Base-by-base conservation (phyloP, 1,284 basidiomycete species). In the Anthracocystis setariae region DNA sequence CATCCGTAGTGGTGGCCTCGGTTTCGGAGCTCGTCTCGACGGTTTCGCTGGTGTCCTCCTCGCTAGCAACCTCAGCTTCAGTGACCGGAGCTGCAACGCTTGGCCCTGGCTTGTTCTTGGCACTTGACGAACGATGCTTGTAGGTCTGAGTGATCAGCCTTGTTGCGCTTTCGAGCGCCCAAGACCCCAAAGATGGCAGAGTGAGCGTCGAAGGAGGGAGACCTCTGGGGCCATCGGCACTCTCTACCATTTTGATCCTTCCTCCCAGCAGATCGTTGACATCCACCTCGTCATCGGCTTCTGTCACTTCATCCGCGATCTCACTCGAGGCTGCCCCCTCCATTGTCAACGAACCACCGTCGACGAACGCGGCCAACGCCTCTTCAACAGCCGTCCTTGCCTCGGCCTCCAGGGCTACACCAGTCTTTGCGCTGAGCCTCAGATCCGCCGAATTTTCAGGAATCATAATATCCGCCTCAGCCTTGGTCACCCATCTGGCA, bases 391-490 rank as follows among this genome's bases (percentile, higher is more conserved):
- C 58, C 42, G 53, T 40, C 8, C 43, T 40, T 7, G 23, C 39
- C 5, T 52, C 57, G 1, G 5, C 42, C 3, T 55, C 46, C 3
- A 67, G 9, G 9, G 29, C 23, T 0, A 23, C 18, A 2, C 24
- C 0, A 0, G 37, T 42, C 18, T 46, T 67, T 10, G 64, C 54
- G 46, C 45, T 42, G 8, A 67, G 54, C 33, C 64, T 44, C 40
- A 67, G 18, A 67, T 67, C 64, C 12, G 52, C 48, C 15, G 57
- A 46, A 40, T 53, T 60, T 7, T 67, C 64, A 1, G 64, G 64
- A 3, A 67, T 43, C 58, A 67, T 56, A 53, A 67, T 9, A 20
- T 67, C 64, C 3, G 48, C 37, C 15, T 67, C 53, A 8, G 64
- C 64, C 37, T 49, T 50, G 24, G 35, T 23, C 2, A 54, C 43